Evolutionary conservation across 441 rosid species (phyloP).

Genomic region (Arabidopsis lyrata): DNA sequence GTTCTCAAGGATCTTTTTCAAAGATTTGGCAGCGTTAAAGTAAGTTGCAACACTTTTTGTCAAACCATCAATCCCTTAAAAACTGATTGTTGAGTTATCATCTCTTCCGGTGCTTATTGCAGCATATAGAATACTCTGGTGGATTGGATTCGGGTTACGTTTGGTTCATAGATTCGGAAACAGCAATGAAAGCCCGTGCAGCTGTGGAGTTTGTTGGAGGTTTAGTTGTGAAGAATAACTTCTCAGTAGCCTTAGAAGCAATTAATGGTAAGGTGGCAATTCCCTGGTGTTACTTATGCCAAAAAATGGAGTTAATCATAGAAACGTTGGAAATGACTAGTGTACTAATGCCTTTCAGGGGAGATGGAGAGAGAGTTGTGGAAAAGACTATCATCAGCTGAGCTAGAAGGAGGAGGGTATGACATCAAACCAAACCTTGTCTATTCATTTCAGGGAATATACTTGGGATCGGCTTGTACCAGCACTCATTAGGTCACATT

Average conservation of each 20-base stretch:
- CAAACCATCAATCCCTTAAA: slow-evolving; percentile 4
- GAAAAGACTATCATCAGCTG: slow-evolving; percentile 37
- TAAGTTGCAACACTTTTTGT: slow-evolving; percentile 22
- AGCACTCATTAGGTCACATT: neutral
- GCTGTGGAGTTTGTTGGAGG: slow-evolving; percentile 55
- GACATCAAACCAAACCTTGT: slow-evolving; percentile 18
- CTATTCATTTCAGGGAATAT: neutral
- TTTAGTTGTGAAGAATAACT: slow-evolving; percentile 48
- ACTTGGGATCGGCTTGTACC: slow-evolving; percentile 6
- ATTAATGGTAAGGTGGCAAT: slow-evolving; percentile 48
- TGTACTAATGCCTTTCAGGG: slow-evolving; percentile 33
- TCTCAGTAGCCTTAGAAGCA: slow-evolving; percentile 50
- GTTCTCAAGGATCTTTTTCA: slow-evolving; percentile 51
- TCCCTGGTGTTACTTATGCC: slow-evolving; percentile 6
- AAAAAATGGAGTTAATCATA: neutral
- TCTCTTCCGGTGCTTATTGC: slow-evolving; percentile 21
- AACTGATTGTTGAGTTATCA: neutral
- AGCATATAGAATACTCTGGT: slow-evolving; percentile 51
- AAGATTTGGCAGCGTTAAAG: slow-evolving; percentile 59
- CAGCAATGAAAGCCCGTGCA: slow-evolving; percentile 54
- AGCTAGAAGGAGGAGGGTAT: slow-evolving; percentile 22
- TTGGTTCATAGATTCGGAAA: slow-evolving; percentile 53
- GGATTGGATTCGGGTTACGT: slow-evolving; percentile 57
- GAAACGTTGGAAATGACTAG: slow-evolving; percentile 10
- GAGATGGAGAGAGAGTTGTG: slow-evolving; percentile 37